A percentile compares a stretch with the other conserved stretches of the same genome.
Evolutionary conservation across 2,329 filamentous ascomycete species (phyloP).

Genomic region (Beauveria medogensis): DNA sequence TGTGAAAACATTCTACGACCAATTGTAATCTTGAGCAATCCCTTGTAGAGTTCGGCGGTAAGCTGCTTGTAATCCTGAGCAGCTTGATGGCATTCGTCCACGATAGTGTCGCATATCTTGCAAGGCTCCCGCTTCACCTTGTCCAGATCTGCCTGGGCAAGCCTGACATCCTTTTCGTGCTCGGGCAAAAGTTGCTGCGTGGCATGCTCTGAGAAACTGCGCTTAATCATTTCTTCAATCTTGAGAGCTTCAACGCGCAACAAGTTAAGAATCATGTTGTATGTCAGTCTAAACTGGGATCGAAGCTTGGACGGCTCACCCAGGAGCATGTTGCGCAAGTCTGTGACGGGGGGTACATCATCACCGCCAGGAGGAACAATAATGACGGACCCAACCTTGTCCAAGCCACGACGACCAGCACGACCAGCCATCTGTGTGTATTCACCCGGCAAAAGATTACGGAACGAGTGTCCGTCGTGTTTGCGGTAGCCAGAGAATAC

Average conservation of each 20-base stretch:
- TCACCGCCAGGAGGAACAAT: conserved; percentile 73
- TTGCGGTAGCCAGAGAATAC: conserved; percentile 97
- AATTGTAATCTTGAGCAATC: conserved; percentile 69
- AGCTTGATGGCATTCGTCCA: conserved; percentile 75
- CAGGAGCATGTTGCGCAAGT: conserved; percentile 87
- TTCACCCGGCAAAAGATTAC: conserved; percentile 86
- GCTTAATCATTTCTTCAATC: conserved; percentile 99
- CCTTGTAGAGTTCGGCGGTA: conserved; percentile 73
- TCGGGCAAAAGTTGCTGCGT: conserved; percentile 91
- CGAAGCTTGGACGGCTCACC: conserved; percentile 91
- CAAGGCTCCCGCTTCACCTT: conserved; percentile 86
- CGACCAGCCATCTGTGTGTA: conserved; percentile 98
- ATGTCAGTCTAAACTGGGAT: conserved; percentile 93
- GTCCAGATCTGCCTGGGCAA: conserved; percentile 84
- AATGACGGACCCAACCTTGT: conserved; percentile 88
- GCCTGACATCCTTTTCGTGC: conserved; percentile 87
- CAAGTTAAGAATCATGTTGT: conserved; percentile 98
- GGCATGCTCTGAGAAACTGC: conserved; percentile 96
- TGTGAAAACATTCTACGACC: conserved; percentile 71
- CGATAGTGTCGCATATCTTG: conserved; percentile 67
- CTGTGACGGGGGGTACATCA: conserved; percentile 77
- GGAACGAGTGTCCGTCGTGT: conserved; percentile 85
- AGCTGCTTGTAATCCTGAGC: conserved; percentile 71
- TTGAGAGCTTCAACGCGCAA: conserved; percentile 92
- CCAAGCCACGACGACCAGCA: conserved; percentile 85